Base-by-base conservation (phyloP, 2,329 filamentous ascomycete species). In the Acrocalymma vagum region DNA sequence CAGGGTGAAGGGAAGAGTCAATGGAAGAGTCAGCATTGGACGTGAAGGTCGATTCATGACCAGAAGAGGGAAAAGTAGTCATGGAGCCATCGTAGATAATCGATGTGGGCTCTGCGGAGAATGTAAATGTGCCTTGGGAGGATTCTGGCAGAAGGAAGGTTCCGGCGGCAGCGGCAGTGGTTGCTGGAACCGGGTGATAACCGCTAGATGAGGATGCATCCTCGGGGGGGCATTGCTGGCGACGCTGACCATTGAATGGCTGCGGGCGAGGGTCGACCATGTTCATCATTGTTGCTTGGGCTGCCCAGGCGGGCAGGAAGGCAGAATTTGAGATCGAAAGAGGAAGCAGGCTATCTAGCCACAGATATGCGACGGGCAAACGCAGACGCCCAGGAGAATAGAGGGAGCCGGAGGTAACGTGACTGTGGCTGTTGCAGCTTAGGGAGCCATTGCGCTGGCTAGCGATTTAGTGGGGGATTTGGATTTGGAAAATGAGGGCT, bases 381-480 rank as follows among this genome's bases (percentile, higher is more conserved):
- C 25, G 34, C 43, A 33, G 45, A 60, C 47, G n/a, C n/a, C n/a
- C n/a, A n/a, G n/a, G n/a, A 31, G 34, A 26, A 42, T 34, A n/a
- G 33, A 38, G 39, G 41, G 32, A 29, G 25, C 24, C 36, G 51
- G 31, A 48, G 32, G 48, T 58, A 66, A 62, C 55, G 63, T 65
- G 58, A 65, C 55, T 62, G 43, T 38, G 32, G 46, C 41, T 33
- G 34, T 40, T 27, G 55, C 34, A 38, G 49, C 43, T 63, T 48
- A 67, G 46, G 59, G 58, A 57, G 55, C 55, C 65, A 69, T 69
- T 55, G 51, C 60, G 62, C 49, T 60, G 59, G 58, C 63, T 61
- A 49, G 52, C 44, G 41, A 51, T 48, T 34, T 23, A 29, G 29
- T 20, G 25, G 26, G 21, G 27, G 25, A 38, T n/a, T n/a, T n/a